Evolutionary conservation across 1,284 basidiomycete species (phyloP).

Genomic region (Trichosporon ovoides): DNA sequence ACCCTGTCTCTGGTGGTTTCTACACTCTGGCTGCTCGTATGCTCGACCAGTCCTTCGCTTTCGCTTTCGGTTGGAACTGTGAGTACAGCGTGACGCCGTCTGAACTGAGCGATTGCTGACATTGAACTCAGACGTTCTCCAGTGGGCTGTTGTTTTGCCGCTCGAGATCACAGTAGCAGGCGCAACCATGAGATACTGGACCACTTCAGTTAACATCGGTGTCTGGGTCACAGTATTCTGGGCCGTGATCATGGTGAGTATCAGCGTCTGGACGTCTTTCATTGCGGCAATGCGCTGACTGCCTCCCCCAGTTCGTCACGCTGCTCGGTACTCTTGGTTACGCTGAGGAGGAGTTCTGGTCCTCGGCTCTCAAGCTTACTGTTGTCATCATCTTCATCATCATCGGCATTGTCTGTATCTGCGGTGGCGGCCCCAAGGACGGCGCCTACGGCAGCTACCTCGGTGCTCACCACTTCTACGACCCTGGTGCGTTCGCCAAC

Average conservation of each 20-base stretch:
- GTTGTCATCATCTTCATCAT: constrained; percentile 48
- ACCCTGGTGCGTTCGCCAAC: constrained; percentile 48
- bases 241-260: constrained; percentile 31
- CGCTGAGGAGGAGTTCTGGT: constrained; percentile 49
- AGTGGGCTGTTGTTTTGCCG: constrained; percentile 48
- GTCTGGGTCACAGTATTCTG: constrained; percentile 48
- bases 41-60: constrained; percentile 40
- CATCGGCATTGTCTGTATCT: constrained; percentile 38
- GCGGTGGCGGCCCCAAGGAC: constrained; percentile 39
- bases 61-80: constrained; percentile 49
- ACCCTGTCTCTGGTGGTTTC: constrained; percentile 52
- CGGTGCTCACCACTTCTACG: constrained; percentile 36
- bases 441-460: constrained; percentile 34
- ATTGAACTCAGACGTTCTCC: constrained; percentile 26
- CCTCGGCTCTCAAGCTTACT: constrained; percentile 43
- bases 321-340: constrained; percentile 42
- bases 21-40: constrained; percentile 47
- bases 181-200: constrained; percentile 45
- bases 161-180: constrained; percentile 50
- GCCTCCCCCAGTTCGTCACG: constrained; percentile 12
- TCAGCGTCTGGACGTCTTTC: no score
- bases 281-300: background rate
- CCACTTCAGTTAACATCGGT: constrained; percentile 35
- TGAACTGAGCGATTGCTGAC: background rate
- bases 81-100: background rate